These are phyloP conservation scores for Asterella californica DNA, from an alignment of 225 moss, liverwort and hornwort species.

Conservation along the genomic window DNA sequence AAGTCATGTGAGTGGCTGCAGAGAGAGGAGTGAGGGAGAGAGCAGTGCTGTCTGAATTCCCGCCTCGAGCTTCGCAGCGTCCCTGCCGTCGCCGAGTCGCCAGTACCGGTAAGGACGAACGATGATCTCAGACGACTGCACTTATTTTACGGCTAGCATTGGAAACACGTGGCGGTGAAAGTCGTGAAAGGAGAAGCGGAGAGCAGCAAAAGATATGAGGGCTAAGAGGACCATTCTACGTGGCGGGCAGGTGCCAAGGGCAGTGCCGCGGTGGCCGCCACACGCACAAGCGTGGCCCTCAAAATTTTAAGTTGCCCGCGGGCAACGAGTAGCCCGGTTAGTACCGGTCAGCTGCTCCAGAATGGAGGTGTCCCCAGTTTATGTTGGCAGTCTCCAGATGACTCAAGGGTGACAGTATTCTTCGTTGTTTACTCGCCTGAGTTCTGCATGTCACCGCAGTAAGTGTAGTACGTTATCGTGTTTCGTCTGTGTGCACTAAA, in stretches of 20 bases:
- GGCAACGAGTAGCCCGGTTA: too few species aligned
- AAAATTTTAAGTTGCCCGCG: neutral
- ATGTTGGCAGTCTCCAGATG: too few species aligned
- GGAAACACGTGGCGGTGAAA: neutral
- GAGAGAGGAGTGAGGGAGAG: neutral
- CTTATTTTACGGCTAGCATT: neutral
- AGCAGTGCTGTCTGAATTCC: neutral
- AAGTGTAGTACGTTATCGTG: too few species aligned
- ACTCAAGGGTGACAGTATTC: too few species aligned
- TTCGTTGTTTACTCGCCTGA: too few species aligned
- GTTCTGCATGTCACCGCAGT: too few species aligned
- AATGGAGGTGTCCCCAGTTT: neutral
- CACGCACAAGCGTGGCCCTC: conserved; percentile 20
- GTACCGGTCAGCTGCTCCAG: neutral
- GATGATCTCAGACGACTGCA: neutral
- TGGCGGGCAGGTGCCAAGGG: conserved; percentile 23
- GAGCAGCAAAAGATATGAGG: conserved; percentile 9
- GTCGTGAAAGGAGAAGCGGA: neutral
- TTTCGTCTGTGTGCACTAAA: too few species aligned
- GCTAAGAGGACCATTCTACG: conserved; percentile 1
- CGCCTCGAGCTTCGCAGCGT: neutral
- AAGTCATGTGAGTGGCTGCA: neutral
- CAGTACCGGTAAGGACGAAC: too few species aligned
- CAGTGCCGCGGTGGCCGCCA: conserved; percentile 22
- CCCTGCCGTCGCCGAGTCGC: too few species aligned